Percentiles rank a stretch among this genome's conserved stretches.
phyloP scores from a whole-genome alignment of 1,284 basidiomycete genomes.

The Rhodotorula glutinis region DNA sequence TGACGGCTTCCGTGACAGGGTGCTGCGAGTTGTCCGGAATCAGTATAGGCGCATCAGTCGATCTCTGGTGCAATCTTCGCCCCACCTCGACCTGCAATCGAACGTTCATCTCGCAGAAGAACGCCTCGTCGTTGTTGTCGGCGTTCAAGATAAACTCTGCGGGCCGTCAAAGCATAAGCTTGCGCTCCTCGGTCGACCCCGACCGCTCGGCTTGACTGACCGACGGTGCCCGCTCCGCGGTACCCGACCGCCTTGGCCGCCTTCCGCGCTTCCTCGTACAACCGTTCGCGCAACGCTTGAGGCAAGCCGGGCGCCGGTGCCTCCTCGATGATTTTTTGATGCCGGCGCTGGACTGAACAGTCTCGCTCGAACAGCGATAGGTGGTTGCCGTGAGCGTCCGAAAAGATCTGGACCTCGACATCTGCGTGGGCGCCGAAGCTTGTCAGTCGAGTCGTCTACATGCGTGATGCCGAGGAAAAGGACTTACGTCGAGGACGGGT shows the following conservation, averaged over 20 bases:
- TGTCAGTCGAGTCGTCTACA: no score
- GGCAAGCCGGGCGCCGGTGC: conserved; percentile 82
- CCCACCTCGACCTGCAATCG: conserved; percentile 67
- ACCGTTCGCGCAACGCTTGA: conserved; percentile 67
- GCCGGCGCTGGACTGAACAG: conserved; percentile 83
- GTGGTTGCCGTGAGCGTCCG: conserved; percentile 64
- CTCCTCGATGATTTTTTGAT: conserved; percentile 83
- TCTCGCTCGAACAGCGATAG: conserved; percentile 91
- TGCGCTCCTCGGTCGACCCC: neutral
- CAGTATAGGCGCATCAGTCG: no score
- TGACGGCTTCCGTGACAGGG: conserved; percentile 86
- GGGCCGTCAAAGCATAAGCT: no score
- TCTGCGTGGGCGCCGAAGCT: conserved; percentile 9
- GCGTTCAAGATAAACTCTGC: conserved; percentile 84
- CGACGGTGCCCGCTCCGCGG: conserved; percentile 85
- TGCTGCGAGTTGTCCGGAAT: no score
- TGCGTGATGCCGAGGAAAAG: no score
- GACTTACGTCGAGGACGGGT: conserved; percentile 60
- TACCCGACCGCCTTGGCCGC: conserved; percentile 88
- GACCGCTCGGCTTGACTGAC: neutral
- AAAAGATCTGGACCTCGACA: conserved; percentile 84
- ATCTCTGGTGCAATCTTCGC: no score
- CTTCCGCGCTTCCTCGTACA: conserved; percentile 82
- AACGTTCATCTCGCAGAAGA: conserved; percentile 91
- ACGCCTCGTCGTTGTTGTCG: conserved; percentile 69